These are phyloP conservation scores for Hanseniaspora mollemarum DNA, from an alignment of 805 yeast genomes.

Conservation along the genomic window DNA sequence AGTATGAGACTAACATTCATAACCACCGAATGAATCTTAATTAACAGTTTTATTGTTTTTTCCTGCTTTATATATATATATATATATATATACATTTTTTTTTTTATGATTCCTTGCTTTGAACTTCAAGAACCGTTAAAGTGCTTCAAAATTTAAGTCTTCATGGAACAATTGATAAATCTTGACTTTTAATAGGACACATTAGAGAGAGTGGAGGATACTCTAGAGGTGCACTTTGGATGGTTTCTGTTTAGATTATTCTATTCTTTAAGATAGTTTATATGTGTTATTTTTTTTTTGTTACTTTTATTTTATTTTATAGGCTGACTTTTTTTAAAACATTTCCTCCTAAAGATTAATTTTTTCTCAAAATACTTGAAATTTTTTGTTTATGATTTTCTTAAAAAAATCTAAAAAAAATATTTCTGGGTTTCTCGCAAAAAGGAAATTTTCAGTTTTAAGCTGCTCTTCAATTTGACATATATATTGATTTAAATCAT, in stretches of 20 bases:
- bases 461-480: too few relatives aligned
- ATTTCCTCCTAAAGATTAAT: background rate
- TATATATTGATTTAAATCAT: background rate
- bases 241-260: too few relatives aligned
- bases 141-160: too few relatives aligned
- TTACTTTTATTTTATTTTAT: background rate
- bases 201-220: too few relatives aligned
- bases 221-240: too few relatives aligned
- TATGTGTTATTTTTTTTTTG: too few relatives aligned
- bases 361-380: background rate
- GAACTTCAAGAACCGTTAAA: too few relatives aligned
- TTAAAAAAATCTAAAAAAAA: background rate
- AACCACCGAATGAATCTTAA: background rate
- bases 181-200: too few relatives aligned
- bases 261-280: too few relatives aligned
- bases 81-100: background rate
- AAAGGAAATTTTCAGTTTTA: too few relatives aligned
- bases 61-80: background rate
- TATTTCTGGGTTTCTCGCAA: too few relatives aligned
- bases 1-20: background rate
- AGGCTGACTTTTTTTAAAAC: background rate
- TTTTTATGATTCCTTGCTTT: background rate
- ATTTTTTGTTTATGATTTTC: background rate
- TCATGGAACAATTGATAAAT: too few relatives aligned
- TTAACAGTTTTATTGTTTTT: conserved; percentile 12